A percentile compares a stretch with the other conserved stretches of the same genome.
phyloP scores from a whole-genome alignment of 164 flowering plant genomes.

The Saururus chinensis region DNA sequence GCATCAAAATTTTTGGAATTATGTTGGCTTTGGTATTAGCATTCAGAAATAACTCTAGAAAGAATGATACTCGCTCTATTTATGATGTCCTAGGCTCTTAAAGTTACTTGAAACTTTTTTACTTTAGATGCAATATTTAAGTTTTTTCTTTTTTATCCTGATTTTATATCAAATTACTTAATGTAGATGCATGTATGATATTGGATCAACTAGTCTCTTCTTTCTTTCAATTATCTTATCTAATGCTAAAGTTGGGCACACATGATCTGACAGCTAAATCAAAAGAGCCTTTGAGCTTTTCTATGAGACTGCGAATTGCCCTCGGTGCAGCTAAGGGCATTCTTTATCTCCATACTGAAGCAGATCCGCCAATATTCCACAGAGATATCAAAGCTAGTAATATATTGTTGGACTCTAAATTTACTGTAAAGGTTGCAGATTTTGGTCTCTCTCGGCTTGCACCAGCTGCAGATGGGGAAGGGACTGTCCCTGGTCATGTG shows the following conservation, averaged over 20 bases:
- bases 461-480: constrained; percentile 18
- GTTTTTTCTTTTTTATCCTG: not conserved
- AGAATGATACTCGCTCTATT: no score
- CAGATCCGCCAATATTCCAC: constrained; percentile 31
- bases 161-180: not conserved
- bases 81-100: no score
- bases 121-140: no score
- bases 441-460: constrained; percentile 31
- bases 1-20: no score
- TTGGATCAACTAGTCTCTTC: not conserved
- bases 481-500: constrained; percentile 14
- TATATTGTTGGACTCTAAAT: constrained; percentile 28
- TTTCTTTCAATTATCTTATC: not conserved
- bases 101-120: no score
- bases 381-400: constrained; percentile 37
- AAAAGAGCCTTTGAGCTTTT: constrained; percentile 14
- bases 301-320: constrained; percentile 24
- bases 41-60: no score
- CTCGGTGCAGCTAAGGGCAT: constrained; percentile 30
- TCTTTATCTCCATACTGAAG: constrained; percentile 35
- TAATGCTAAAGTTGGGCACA: not conserved
- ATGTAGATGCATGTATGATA: not conserved
- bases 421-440: constrained; percentile 30
- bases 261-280: constrained; percentile 17
- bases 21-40: no score